A percentile compares a stretch with the other conserved stretches of the same genome.
Evolutionary conservation across 768 basidiomycete genomes (phyloP).

Genomic region (Auricularia heimuer): DNA sequence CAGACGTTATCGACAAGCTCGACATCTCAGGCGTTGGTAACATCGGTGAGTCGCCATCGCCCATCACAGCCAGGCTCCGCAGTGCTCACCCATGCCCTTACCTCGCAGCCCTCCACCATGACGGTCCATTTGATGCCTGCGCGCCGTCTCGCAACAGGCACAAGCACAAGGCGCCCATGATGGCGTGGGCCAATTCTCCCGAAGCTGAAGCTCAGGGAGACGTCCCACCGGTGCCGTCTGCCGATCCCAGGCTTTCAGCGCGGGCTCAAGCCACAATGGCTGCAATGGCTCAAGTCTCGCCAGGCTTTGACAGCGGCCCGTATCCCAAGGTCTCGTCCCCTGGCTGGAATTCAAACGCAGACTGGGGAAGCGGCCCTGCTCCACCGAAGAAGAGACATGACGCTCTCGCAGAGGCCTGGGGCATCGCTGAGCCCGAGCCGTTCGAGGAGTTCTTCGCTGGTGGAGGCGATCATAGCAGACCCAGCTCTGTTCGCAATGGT

Average conservation of each 20-base stretch:
- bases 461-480: constrained; percentile 42
- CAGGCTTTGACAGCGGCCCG: constrained; percentile 8
- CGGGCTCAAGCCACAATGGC: constrained; percentile 9
- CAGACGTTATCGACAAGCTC: constrained; percentile 83
- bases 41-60: constrained; percentile 47
- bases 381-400: constrained; percentile 75
- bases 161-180: constrained; percentile 70
- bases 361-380: constrained; percentile 15
- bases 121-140: constrained; percentile 87
- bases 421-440: constrained; percentile 85
- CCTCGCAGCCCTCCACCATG: constrained; percentile 75
- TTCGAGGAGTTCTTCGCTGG: constrained; percentile 86
- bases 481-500: constrained; percentile 62
- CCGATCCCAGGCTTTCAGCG: constrained; percentile 23
- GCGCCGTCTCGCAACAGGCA: constrained; percentile 83
- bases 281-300: constrained; percentile 6
- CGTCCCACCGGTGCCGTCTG: constrained; percentile 19
- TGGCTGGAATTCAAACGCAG: neutral
- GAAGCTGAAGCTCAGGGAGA: constrained; percentile 8
- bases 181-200: constrained; percentile 50
- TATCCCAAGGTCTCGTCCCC: constrained; percentile 5
- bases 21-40: constrained; percentile 72
- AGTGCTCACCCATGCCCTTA: constrained; percentile 2
- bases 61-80: constrained; percentile 3
- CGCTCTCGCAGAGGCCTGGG: constrained; percentile 87